phyloP scores from a whole-genome alignment of 805 yeast species.

The Dipodascus albidus region DNA sequence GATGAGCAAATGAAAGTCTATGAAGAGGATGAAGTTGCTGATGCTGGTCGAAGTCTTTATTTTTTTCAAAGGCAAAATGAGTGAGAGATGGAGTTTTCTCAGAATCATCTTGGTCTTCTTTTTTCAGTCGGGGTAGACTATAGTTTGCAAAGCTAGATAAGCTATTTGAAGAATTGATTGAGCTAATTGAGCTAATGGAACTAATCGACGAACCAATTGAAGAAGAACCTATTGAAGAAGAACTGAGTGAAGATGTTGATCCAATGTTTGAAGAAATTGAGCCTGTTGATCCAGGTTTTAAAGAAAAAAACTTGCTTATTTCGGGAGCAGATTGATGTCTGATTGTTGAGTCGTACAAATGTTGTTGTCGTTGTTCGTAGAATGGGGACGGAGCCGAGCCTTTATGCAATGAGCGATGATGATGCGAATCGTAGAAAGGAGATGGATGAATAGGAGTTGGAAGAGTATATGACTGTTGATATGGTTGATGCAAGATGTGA shows the following conservation, averaged over 20 bases:
- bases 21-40: neutral
- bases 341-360: neutral
- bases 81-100: neutral
- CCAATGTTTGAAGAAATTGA: neutral
- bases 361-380: neutral
- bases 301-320: neutral
- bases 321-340: neutral
- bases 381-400: neutral
- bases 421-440: neutral
- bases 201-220: neutral
- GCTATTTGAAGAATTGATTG: neutral
- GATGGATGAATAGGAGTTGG: neutral
- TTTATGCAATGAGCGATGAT: neutral
- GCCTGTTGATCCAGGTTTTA: neutral
- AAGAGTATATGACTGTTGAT: conserved; percentile 1
- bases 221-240: neutral
- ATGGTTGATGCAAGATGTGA: conserved; percentile 7
- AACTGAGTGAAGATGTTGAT: neutral
- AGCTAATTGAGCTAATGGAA: neutral
- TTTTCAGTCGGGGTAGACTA: neutral
- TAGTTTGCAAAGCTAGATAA: neutral
- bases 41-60: neutral
- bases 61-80: neutral
- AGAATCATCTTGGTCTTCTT: neutral
- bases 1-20: neutral